Base-by-base conservation (phyloP, 1,139 yeast species). In the Arxiozyma slooffiae region DNA sequence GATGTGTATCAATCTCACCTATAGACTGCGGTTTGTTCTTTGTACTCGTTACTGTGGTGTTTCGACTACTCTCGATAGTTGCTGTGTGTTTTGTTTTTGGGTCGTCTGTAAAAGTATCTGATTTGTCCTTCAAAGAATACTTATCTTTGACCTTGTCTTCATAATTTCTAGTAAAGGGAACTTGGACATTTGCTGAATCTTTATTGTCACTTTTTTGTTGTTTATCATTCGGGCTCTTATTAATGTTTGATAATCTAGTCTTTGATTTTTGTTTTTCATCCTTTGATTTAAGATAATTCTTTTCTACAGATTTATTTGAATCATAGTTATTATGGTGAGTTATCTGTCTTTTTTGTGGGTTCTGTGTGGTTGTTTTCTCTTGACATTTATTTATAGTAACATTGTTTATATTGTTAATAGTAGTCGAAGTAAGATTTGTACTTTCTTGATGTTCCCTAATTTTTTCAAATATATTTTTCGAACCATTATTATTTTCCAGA, bases 391-490 rank as follows among this genome's bases (percentile, higher is more conserved):
- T 24, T 37, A 20, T 22, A n/a, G n/a, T 8, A 22, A n/a, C 16
- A 23, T 37, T 23, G 17, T 18, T 4, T 7, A 4, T 18, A 23
- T 30, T 30, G 3, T 30, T 30, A 6, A 14, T 30, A 9, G 36
- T 14, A 26, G 30, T 5, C 9, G 9, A 40, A 3, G 9, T 14
- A 14, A 30, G 16, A 17, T n/a, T 26, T 17, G 44, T n/a, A 7
- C 18, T 18, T 17, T 11, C 37, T 44, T 38, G 42, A 21, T 34
- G 38, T 48, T 45, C 36, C 47, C 46, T 44, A 16, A 37, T 49
- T 39, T 42, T 49, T 40, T 39, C 48, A 14, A 39, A 42, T n/a
- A 47, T 47, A 30, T 42, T 47, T 18, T 41, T 47, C 5, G 38
- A 23, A 20, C 34, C 34, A 6, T 21, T 41, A 23, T 18, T 22